Conservation (phyloP, 1,284 basidiomycete species). For the Waitea zeae region DNA sequence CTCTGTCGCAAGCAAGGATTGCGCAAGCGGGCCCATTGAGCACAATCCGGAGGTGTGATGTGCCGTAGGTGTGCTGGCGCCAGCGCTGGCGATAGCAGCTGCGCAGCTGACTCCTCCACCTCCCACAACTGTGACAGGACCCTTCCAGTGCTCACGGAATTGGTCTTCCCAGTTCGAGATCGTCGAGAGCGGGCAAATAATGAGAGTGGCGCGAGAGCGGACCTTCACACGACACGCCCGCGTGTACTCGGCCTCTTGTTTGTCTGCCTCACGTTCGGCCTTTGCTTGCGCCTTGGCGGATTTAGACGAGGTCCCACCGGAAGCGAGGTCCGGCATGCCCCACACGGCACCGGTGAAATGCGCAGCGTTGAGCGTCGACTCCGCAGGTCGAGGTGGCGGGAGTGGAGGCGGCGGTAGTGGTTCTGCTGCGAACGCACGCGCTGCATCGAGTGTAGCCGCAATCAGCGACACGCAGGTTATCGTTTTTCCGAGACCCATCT, state of each 20-base stretch:
- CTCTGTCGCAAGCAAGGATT: slow-evolving; percentile 8
- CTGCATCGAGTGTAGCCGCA: slow-evolving; percentile 65
- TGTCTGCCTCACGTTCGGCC: slow-evolving; percentile 43
- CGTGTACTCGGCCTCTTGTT: slow-evolving; percentile 45
- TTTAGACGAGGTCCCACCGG: slow-evolving; percentile 11
- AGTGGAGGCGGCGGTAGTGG: slow-evolving; percentile 26
- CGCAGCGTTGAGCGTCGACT: slow-evolving; percentile 27
- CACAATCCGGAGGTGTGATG: slow-evolving; percentile 5
- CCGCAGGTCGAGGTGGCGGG: slow-evolving; percentile 20
- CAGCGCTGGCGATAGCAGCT: slow-evolving; percentile 7
- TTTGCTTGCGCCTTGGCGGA: slow-evolving; percentile 45
- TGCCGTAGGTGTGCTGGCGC: slow-evolving; percentile 8
- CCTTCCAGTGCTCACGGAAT: slow-evolving; percentile 88
- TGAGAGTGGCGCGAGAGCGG: slow-evolving; percentile 82
- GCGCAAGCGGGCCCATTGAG: not conserved
- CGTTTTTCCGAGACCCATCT: slow-evolving; percentile 99
- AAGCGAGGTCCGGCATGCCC: slow-evolving; percentile 52
- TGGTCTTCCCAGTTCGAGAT: slow-evolving; percentile 99
- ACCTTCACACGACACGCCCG: slow-evolving; percentile 59
- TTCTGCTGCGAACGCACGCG: slow-evolving; percentile 46
- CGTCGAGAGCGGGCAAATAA: slow-evolving; percentile 92
- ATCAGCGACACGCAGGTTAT: slow-evolving; percentile 88
- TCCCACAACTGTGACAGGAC: slow-evolving; percentile 68
- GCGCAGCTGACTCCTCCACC: slow-evolving; percentile 31
- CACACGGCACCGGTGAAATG: slow-evolving; percentile 69